Evolutionary conservation across 495 filamentous ascomycete species (phyloP).

Genomic region (Jackrogersella minutella): DNA sequence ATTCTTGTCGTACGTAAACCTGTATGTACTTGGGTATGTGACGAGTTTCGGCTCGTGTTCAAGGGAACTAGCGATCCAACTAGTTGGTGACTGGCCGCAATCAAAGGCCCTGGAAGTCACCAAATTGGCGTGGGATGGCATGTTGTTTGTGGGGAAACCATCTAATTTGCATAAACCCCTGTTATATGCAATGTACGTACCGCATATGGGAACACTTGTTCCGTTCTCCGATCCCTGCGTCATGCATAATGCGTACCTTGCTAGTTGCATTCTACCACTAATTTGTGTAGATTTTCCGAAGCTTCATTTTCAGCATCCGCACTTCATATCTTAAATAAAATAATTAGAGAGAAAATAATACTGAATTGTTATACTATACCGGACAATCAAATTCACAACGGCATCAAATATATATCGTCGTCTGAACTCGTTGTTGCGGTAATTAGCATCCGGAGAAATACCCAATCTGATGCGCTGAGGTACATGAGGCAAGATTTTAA

Average conservation of each 20-base stretch:
- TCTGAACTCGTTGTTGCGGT: not conserved
- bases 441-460: not conserved
- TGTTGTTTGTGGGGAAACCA: conserved; percentile 35
- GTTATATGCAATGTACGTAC: conserved; percentile 23
- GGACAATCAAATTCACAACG: not conserved
- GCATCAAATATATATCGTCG: not conserved
- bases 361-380: not conserved
- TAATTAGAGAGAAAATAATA: too few relatives aligned
- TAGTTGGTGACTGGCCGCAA: conserved; percentile 30
- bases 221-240: conserved; percentile 22
- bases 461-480: not conserved
- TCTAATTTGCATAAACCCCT: conserved; percentile 16
- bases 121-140: conserved; percentile 33
- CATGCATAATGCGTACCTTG: conserved; percentile 8
- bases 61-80: conserved; percentile 23
- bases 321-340: too few relatives aligned
- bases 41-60: conserved; percentile 32
- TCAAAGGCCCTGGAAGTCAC: conserved; percentile 26
- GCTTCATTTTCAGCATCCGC: not conserved
- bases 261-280: not conserved
- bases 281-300: too few relatives aligned
- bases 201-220: conserved; percentile 7
- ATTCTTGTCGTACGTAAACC: conserved; percentile 25
- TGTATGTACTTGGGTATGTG: conserved; percentile 6
- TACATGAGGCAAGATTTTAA: not conserved